phyloP scores from a whole-genome alignment of 306 rosid species.

The Rosa persica region DNA sequence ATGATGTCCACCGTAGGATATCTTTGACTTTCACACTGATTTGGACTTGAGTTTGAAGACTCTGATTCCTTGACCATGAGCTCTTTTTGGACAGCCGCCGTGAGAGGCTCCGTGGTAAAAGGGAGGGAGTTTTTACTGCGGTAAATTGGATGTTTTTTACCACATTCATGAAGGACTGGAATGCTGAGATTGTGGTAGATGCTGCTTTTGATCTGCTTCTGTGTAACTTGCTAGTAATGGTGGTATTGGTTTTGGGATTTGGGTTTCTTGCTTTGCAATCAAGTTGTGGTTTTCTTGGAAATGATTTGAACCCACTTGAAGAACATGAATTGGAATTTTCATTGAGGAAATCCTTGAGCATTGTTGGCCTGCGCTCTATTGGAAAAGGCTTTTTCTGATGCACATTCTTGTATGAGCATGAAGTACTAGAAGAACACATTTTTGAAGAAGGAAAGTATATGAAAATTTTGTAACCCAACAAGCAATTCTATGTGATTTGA shows the following conservation, averaged over 20 bases:
- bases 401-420: conserved; percentile 25
- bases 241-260: background rate
- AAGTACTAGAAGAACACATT: conserved; percentile 35
- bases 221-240: conserved; percentile 8
- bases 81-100: conserved; percentile 36
- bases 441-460: background rate
- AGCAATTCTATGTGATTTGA: background rate
- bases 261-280: conserved; percentile 4
- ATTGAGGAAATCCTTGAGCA: conserved; percentile 69
- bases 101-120: conserved; percentile 52
- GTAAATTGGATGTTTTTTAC: conserved; percentile 48
- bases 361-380: conserved; percentile 48
- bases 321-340: conserved; percentile 47
- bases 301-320: conserved; percentile 54
- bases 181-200: conserved; percentile 35
- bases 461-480: background rate
- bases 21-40: conserved; percentile 55
- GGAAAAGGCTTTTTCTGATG: conserved; percentile 35
- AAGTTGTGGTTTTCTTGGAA: conserved; percentile 37
- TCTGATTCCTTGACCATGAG: conserved; percentile 8
- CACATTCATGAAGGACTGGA: conserved; percentile 54
- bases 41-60: conserved; percentile 22
- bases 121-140: conserved; percentile 37
- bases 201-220: conserved; percentile 24
- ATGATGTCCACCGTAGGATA: conserved; percentile 81